These are phyloP conservation scores for Tetrastigma voinierianum DNA, from an alignment of 164 flowering plant species.

Conservation along the genomic window DNA sequence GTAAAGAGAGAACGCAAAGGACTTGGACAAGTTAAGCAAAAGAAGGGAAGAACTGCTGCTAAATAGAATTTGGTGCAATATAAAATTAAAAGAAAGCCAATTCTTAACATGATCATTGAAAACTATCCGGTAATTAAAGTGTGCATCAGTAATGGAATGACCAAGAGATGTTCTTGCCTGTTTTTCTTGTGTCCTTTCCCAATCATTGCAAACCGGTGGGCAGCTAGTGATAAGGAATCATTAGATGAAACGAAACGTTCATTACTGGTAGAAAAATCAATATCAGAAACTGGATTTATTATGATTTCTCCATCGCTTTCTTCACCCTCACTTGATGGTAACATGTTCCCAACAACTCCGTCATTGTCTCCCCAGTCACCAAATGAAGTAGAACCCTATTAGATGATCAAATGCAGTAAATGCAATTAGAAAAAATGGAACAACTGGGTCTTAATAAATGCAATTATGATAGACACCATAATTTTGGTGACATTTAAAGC, in stretches of 20 bases:
- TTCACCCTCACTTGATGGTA: slow-evolving; percentile 81
- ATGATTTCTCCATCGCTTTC: slow-evolving; percentile 71
- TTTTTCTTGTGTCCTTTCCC: slow-evolving; percentile 38
- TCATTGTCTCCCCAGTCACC: slow-evolving; percentile 54
- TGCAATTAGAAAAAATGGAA: background rate
- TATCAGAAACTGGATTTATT: slow-evolving; percentile 55
- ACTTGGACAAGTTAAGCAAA: too few species aligned
- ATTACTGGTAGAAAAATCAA: slow-evolving; percentile 52
- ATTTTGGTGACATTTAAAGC: too few species aligned
- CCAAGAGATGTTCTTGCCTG: slow-evolving; percentile 31
- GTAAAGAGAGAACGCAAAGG: too few species aligned
- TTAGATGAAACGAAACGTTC: slow-evolving; percentile 30
- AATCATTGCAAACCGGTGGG: slow-evolving; percentile 55
- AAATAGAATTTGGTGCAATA: background rate
- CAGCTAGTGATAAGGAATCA: slow-evolving; percentile 48
- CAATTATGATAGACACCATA: too few species aligned
- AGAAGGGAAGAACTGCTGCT: too few species aligned
- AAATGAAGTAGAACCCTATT: slow-evolving; percentile 47
- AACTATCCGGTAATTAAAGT: background rate
- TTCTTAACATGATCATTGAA: background rate
- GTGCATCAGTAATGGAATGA: background rate
- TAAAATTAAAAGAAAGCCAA: background rate
- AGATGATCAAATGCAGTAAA: background rate
- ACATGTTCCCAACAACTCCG: slow-evolving; percentile 23
- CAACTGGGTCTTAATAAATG: too few species aligned